Percentiles rank a stretch among this genome's conserved stretches.
Conservation (phyloP, 306 rosid genomes). For the Glycine latifolia region DNA sequence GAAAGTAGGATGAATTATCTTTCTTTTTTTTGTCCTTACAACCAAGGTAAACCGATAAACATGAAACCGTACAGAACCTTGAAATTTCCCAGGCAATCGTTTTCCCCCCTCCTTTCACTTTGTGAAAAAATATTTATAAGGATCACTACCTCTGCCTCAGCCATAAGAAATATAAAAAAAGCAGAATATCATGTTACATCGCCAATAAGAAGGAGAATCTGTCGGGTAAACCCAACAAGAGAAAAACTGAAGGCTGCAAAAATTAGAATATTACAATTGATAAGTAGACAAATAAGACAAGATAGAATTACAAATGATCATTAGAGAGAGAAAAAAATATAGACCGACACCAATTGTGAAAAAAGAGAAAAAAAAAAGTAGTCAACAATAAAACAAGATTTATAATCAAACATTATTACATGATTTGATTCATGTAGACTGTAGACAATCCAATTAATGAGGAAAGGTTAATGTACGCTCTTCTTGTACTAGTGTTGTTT, state of each 20-base stretch:
- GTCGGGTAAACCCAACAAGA: neutral
- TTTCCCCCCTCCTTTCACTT: neutral
- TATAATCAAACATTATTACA: neutral
- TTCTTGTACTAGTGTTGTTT: too few relatives aligned
- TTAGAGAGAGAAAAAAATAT: neutral
- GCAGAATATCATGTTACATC: neutral
- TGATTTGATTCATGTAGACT: neutral
- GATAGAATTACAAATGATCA: neutral
- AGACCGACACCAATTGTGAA: neutral
- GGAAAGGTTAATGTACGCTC: too few relatives aligned
- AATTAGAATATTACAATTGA: neutral
- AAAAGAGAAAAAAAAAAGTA: neutral
- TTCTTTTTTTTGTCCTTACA: neutral
- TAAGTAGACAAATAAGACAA: neutral
- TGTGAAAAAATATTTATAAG: neutral
- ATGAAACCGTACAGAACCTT: too few relatives aligned
- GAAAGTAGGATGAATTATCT: neutral
- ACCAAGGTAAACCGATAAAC: neutral
- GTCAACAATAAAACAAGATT: neutral
- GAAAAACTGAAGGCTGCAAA: neutral
- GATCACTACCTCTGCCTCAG: slow-evolving; percentile 1
- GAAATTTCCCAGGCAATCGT: neutral
- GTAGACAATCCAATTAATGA: neutral
- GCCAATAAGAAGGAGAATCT: neutral
- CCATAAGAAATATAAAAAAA: neutral